These are phyloP conservation scores for Zangia roseola DNA, from an alignment of 768 basidiomycete species.

Conservation along the genomic window DNA sequence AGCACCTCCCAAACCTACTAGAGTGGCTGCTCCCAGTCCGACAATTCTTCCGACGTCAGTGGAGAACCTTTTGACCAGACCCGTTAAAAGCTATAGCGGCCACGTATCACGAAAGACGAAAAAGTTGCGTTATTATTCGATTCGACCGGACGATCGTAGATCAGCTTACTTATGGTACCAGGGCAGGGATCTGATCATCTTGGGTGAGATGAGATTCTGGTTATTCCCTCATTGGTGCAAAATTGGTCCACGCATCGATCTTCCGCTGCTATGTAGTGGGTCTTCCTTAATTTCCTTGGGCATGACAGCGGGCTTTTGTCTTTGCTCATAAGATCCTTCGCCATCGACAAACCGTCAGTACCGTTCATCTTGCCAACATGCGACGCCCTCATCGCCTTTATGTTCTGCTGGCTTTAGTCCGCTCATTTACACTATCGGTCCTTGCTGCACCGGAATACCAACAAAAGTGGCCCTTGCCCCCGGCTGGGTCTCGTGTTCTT, in stretches of 20 bases:
- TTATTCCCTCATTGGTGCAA: not conserved
- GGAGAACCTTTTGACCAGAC: not conserved
- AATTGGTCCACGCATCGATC: conserved; percentile 1
- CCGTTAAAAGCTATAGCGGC: not conserved
- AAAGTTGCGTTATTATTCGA: not conserved
- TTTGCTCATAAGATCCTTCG: conserved; percentile 1
- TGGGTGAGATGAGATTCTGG: not conserved
- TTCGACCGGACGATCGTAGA: not conserved
- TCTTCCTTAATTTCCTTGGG: no score
- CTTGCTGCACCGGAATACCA: not conserved
- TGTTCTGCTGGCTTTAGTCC: conserved; percentile 2
- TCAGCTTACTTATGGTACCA: not conserved
- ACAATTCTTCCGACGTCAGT: not conserved
- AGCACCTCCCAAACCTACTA: not conserved
- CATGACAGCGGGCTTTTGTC: not conserved
- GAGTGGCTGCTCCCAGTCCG: not conserved
- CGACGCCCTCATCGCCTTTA: not conserved
- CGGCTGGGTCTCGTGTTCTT: conserved; percentile 4
- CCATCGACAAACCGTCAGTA: not conserved
- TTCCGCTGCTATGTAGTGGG: no score
- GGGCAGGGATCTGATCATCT: conserved; percentile 1
- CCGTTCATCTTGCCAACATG: conserved; percentile 4
- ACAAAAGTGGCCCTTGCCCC: not conserved
- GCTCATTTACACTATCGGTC: not conserved
- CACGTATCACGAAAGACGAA: not conserved